Base-by-base conservation (phyloP, 2,329 filamentous ascomycete genomes). In the Camptophora hylomeconis region DNA sequence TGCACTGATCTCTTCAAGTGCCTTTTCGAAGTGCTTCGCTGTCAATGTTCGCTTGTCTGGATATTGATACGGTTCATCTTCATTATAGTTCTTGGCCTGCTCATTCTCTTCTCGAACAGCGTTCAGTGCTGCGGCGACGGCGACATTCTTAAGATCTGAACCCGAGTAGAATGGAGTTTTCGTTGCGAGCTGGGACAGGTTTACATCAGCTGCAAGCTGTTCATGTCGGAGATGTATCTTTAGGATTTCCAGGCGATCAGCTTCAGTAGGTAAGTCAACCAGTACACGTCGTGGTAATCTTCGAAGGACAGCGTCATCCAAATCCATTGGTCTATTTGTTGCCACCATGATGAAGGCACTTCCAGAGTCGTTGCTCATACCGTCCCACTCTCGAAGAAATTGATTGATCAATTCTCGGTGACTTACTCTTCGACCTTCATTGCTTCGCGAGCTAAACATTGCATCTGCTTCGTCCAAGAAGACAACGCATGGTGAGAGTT, bases 391-490 rank as follows among this genome's bases (percentile, higher is more conserved):
- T 30, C 84, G 79, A 27, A 98, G 61, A 53, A 95, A 95, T 55
- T 98, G 87, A 49, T 94, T 98, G 53, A 95, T 86, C 31, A 89
- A 77, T 51, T 94, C 87, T 27, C 86, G 73, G 44, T 92, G 81
- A 2, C 71, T 75, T 5, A 72, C 71, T 17, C 80, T 67, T 42
- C 72, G 75, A 35, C 68, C 67, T 18, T 54, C 48, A 20, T 70
- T 69, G 39, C 73, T 68, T 31, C 89, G 73, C 10, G 80, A 76
- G 15, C 81, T 81, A 32, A 98, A 79, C 26, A 98, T 75, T 5
- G 87, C 80, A 51, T 98, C 89, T 13, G 86, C 89, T 57, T 98
- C 89, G 48, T 98, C 89, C 38, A 98, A 83, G 58, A 98, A 95
- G 28, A 98, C 81, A 10, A 98, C 77, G 47, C 86, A 86, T 0